Conservation (phyloP, 1,139 yeast genomes). For the Saccharomyces hybrid region DNA sequence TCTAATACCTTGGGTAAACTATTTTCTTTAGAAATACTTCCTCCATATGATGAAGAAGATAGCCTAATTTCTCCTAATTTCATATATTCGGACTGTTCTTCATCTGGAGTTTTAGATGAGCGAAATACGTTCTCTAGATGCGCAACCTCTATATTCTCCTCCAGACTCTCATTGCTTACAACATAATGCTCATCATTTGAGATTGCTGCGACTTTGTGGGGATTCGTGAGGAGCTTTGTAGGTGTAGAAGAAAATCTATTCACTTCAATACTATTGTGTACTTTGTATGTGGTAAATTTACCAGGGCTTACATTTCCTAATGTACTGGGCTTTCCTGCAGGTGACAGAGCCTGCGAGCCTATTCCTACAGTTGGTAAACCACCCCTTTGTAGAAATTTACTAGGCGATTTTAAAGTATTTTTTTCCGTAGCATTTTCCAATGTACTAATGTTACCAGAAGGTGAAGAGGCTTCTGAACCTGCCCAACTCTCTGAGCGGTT, state of each 20-base stretch:
- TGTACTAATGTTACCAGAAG: not conserved
- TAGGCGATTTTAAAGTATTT: not conserved
- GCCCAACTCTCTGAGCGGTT: not conserved
- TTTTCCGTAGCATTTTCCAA: not conserved
- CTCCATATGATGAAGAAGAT: not conserved
- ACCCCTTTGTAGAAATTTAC: not conserved
- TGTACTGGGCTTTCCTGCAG: not conserved
- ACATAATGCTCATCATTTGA: not conserved
- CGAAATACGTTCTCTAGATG: not conserved
- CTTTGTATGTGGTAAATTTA: not conserved
- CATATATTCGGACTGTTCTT: not conserved
- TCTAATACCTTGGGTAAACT: not conserved
- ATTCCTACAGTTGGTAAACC: not conserved
- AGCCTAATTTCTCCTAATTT: not conserved
- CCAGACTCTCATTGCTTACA: not conserved
- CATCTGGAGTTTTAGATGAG: not conserved
- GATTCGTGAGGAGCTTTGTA: not conserved
- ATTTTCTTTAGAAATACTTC: not conserved
- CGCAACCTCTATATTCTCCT: not conserved
- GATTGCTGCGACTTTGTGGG: not conserved
- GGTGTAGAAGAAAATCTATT: not conserved
- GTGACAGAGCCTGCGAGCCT: not conserved
- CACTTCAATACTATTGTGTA: not conserved
- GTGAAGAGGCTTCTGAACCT: not conserved
- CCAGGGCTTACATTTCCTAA: not conserved